A percentile compares a stretch with the other conserved stretches of the same genome.
phyloP scores from a whole-genome alignment of 2,329 filamentous ascomycete species.

The Cladosporium velox region DNA sequence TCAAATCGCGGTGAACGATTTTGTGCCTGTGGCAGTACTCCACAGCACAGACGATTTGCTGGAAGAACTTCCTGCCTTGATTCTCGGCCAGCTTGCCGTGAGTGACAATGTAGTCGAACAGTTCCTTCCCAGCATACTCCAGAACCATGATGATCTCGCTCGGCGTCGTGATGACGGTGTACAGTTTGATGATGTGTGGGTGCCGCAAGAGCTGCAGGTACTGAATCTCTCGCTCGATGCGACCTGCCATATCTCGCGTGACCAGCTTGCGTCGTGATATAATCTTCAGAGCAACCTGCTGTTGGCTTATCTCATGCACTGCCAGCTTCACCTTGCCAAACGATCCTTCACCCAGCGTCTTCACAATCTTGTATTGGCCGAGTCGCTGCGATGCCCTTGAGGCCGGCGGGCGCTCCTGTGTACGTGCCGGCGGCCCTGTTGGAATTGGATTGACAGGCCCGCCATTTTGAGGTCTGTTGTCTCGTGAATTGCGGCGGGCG shows the following conservation, averaged over 20 bases:
- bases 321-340: constrained; percentile 99
- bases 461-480: constrained; percentile 40
- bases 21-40: constrained; percentile 99
- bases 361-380: constrained; percentile 86
- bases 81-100: constrained; percentile 88
- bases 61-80: constrained; percentile 96
- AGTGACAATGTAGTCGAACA: constrained; percentile 97
- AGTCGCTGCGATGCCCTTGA: constrained; percentile 56
- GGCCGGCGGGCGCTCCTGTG: constrained; percentile 29
- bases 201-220: constrained; percentile 94
- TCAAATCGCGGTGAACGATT: constrained; percentile 95
- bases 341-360: constrained; percentile 91
- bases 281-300: constrained; percentile 97
- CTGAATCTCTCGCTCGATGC: constrained; percentile 96
- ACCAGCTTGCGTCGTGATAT: constrained; percentile 95
- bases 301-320: constrained; percentile 84
- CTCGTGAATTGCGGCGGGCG: constrained; percentile 33
- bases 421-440: constrained; percentile 42
- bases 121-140: constrained; percentile 92
- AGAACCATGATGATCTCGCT: constrained; percentile 98
- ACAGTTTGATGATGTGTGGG: constrained; percentile 99
- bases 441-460: constrained; percentile 19
- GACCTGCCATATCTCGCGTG: constrained; percentile 94
- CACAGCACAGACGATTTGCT: constrained; percentile 97
- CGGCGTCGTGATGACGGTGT: constrained; percentile 91